phyloP scores from a whole-genome alignment of 495 filamentous ascomycete species.

The Aspergillus haitiensis region DNA sequence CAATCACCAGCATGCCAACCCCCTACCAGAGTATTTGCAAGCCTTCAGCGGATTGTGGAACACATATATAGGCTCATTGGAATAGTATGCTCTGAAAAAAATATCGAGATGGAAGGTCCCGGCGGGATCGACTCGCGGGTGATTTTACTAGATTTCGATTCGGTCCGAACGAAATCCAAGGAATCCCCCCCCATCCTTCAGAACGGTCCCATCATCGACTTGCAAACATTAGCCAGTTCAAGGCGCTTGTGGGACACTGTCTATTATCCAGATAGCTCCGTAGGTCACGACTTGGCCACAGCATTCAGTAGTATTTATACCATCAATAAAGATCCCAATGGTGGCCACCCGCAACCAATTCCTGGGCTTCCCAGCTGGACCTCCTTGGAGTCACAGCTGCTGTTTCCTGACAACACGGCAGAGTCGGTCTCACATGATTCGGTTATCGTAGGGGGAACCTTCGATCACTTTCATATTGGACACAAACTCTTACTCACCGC shows the following conservation, averaged over 20 bases:
- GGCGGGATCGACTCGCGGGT: slow-evolving; percentile 77
- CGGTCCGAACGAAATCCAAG: slow-evolving; percentile 26
- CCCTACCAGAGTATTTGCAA: slow-evolving; percentile 57
- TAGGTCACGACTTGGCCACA: slow-evolving; percentile 47
- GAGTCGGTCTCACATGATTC: slow-evolving; percentile 44
- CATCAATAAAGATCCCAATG: slow-evolving; percentile 22
- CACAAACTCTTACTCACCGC: slow-evolving; percentile 93
- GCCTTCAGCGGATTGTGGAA: slow-evolving; percentile 69
- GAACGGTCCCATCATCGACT: slow-evolving; percentile 60
- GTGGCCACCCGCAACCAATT: slow-evolving; percentile 31
- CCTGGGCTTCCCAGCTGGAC: slow-evolving; percentile 34
- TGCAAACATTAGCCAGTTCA: slow-evolving; percentile 64
- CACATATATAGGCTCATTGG: slow-evolving; percentile 76
- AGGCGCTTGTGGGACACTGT: slow-evolving; percentile 68
- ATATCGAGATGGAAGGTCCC: slow-evolving; percentile 62
- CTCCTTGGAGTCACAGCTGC: slow-evolving; percentile 18
- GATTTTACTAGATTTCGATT: slow-evolving; percentile 64
- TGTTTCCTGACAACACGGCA: slow-evolving; percentile 28
- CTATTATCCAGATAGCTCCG: slow-evolving; percentile 62
- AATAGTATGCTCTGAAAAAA: slow-evolving; percentile 60
- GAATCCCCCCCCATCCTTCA: slow-evolving; percentile 41
- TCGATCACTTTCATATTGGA: slow-evolving; percentile 94
- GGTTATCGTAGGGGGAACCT: slow-evolving; percentile 89
- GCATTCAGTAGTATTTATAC: slow-evolving; percentile 32
- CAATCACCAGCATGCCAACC: slow-evolving; percentile 42